Evolutionary conservation across 163 green algal genomes (phyloP), one percentile per base, ranked within the genome.

Genomic region (Chlamydomonas reinhardtii): DNA sequence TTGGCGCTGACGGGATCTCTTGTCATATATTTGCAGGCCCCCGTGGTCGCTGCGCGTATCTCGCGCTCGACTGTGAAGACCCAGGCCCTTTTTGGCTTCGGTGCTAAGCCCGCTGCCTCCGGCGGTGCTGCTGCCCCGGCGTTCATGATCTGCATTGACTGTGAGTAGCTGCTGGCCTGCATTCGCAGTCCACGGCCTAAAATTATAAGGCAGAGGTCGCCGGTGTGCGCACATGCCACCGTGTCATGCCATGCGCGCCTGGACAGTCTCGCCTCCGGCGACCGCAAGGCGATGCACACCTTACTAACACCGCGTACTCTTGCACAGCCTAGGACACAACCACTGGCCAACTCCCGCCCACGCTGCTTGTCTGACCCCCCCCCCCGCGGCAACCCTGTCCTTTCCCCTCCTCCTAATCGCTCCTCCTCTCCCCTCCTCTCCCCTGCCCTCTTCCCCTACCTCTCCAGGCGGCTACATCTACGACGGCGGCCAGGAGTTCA

Each of bases 381-480:
- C 20, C 19, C 56, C 20, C 56, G 56, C 20, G 17, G 56, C 17
- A 64, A 29, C 56, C 59, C 59, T 31, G 1, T 11, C 12, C 59
- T 6, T 22, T 1, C 12, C 22, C 17, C 59, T 22, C 31, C 65
- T 0, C 15, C 65, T 39, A n/a, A 4, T 9, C 20, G 4, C 65
- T 19, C 65, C 19, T 8, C 27, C 65, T 2, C 65, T n/a, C 29
- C 65, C 8, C 29, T 2, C 15, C 59, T 24, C 59, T 4, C 4
- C 6, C 17, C 4, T 31, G 1, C 59, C 59, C 20, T 22, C 59
- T 22, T n/a, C 2, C 31, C 20, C 54, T 34, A n/a, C n/a, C n/a
- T n/a, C n/a, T n/a, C 43, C 79, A 85, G 79, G 89, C 48, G 89
- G 89, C 16, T 92, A 87, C 65, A 91, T 92, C 74, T 92, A 92